Base-by-base conservation (phyloP, 2,329 filamentous ascomycete species). In the Cladorrhinum sp. region DNA sequence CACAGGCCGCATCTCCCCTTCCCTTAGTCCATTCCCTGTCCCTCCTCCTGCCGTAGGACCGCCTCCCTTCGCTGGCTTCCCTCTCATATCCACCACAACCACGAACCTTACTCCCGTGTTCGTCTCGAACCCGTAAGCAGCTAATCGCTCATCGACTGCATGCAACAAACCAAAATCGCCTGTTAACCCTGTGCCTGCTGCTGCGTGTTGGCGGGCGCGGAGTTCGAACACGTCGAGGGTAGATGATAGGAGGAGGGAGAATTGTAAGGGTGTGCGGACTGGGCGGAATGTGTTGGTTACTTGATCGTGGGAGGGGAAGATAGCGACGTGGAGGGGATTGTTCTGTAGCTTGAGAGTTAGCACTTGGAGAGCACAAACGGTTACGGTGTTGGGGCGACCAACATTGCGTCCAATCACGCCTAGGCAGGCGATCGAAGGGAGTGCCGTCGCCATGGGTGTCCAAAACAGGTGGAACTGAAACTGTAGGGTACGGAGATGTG, bases 181-280 rank as follows among this genome's bases (percentile, higher is more conserved):
- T 55, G 91, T 90, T 49, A 86, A 75, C 8, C 79, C 79, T 24
- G 76, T 74, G 50, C 74, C 75, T 20, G 73, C 70, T 58, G 76
- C 74, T 21, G 83, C 85, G 69, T 89, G 89, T 70, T 86, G 83
- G 58, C 89, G 88, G 66, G 91, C 83, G 61, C 92, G 91, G 62
- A 93, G 86, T 69, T 95, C 91, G 76, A 99, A 97, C 66, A 98
- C 87, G 76, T 99, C 95, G 67, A 99, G 89, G 61, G 91, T 95
- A 61, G 89, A 90, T 67, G 92, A 95, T 64, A 98, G 86, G 54
- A 97, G 84, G 69, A 98, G 92, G 36, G 90, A 92, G 79, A 95
- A 97, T 73, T 96, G 92, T 10, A 98, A 84, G n/a, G 86, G 82
- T 18, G 88, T 89, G 69, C 88, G 87, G 66, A 89, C 78, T 36